Evolutionary conservation across 2,329 filamentous ascomycete genomes (phyloP).

Genomic region (Claviceps arundinis): DNA sequence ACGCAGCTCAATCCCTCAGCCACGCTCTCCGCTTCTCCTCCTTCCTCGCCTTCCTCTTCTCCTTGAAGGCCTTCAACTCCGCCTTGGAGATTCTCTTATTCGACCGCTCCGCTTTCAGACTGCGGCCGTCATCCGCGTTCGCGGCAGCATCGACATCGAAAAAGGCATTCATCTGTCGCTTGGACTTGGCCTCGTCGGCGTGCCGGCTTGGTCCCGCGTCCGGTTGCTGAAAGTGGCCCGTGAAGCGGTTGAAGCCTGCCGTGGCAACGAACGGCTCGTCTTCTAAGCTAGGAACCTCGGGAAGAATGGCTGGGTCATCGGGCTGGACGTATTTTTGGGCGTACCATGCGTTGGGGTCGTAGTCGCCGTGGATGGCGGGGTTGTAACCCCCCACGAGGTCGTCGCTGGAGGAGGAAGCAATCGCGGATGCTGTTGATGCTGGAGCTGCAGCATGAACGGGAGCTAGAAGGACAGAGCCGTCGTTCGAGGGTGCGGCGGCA

Average conservation of each 20-base stretch:
- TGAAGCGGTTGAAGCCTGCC: constrained; percentile 83
- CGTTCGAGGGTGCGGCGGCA: constrained; percentile 15
- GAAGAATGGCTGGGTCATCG: constrained; percentile 17
- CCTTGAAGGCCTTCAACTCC: constrained; percentile 82
- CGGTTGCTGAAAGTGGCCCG: constrained; percentile 63
- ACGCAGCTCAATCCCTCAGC: constrained; percentile 48
- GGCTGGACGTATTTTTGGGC: constrained; percentile 44
- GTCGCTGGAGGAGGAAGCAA: constrained; percentile 20
- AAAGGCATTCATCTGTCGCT: constrained; percentile 80
- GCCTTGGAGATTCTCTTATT: constrained; percentile 73
- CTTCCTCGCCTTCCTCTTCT: constrained; percentile 79
- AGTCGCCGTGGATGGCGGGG: constrained; percentile 88
- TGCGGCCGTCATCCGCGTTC: constrained; percentile 79
- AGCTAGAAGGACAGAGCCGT: constrained; percentile 11
- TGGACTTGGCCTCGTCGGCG: constrained; percentile 77
- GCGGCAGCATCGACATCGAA: constrained; percentile 94
- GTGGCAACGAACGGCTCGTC: constrained; percentile 48
- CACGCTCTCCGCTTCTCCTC: constrained; percentile 90
- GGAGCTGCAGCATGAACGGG: constrained; percentile 13
- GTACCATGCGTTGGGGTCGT: constrained; percentile 93
- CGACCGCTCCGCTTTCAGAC: constrained; percentile 79
- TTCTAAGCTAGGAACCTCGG: constrained; percentile 20
- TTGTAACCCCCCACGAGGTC: constrained; percentile 67
- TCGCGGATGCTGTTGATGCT: constrained; percentile 11
- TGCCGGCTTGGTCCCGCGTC: constrained; percentile 60